phyloP scores from a whole-genome alignment of 495 filamentous ascomycete species.

The Penicillium soppii region DNA sequence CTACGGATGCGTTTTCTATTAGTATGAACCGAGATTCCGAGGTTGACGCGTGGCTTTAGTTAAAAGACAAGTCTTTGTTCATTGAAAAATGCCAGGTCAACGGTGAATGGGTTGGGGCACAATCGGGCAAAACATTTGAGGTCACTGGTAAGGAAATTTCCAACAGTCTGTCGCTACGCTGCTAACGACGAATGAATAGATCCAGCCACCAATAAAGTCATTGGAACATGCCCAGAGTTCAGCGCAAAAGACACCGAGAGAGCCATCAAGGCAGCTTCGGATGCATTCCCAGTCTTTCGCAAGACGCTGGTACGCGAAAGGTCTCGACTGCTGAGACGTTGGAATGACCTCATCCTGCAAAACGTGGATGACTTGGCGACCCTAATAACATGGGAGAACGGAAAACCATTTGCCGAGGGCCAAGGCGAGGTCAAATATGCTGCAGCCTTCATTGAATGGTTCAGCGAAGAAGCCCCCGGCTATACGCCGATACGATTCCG shows the following conservation, averaged over 20 bases:
- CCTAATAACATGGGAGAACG: conserved; percentile 47
- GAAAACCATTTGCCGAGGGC: conserved; percentile 62
- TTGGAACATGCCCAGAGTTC: conserved; percentile 6
- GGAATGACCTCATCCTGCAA: background rate
- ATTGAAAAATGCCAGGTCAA: conserved; percentile 5
- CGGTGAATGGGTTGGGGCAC: conserved; percentile 1
- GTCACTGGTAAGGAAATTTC: conserved; percentile 2
- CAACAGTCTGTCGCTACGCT: background rate
- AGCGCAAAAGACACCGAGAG: background rate
- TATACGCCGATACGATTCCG: conserved; percentile 70
- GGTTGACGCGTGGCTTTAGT: background rate
- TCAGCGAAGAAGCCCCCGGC: conserved; percentile 70
- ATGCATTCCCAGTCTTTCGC: background rate
- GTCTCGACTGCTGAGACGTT: background rate
- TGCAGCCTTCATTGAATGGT: conserved; percentile 75
- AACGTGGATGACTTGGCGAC: background rate
- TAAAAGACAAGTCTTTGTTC: background rate
- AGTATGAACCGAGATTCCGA: background rate
- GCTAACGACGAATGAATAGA: background rate
- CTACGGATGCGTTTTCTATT: background rate
- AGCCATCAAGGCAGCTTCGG: background rate
- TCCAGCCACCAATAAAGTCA: background rate
- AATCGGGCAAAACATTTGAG: conserved; percentile 2
- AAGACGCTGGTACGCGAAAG: background rate
- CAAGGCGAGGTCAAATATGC: conserved; percentile 62